These are phyloP conservation scores for Metarhizium guizhouense DNA, from an alignment of 2,329 filamentous ascomycete species.

Conservation along the genomic window DNA sequence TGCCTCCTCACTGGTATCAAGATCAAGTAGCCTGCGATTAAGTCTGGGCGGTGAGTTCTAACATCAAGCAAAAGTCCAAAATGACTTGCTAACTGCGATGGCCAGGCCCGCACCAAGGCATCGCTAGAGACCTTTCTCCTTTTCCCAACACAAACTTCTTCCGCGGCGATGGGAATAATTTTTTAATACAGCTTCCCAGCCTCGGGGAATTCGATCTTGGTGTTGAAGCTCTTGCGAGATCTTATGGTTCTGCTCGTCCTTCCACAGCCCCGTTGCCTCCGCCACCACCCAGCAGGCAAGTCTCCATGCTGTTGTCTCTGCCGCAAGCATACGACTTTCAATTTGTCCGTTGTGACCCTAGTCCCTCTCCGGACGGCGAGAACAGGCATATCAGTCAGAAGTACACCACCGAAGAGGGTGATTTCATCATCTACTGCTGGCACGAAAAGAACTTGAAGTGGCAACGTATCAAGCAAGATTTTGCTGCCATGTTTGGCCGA, in stretches of 20 bases:
- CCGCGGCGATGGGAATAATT: conserved; percentile 6
- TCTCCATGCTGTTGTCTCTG: conserved; percentile 13
- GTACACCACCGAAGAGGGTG: conserved; percentile 34
- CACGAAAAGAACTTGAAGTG: conserved; percentile 34
- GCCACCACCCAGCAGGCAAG: conserved; percentile 15
- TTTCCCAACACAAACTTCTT: conserved; percentile 13
- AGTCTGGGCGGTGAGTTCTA: conserved; percentile 22
- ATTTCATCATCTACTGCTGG: conserved; percentile 34
- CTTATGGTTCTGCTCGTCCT: conserved; percentile 18
- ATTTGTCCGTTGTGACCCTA: conserved; percentile 17
- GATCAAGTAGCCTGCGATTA: conserved; percentile 24
- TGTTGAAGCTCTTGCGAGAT: conserved; percentile 25
- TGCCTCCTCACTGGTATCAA: conserved; percentile 20
- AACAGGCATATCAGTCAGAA: conserved; percentile 33
- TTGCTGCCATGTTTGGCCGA: conserved; percentile 27
- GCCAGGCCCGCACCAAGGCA: conserved; percentile 13
- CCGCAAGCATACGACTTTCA: conserved; percentile 13
- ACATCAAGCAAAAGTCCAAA: neutral
- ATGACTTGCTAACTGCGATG: neutral
- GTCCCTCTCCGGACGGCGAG: conserved; percentile 26
- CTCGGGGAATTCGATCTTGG: conserved; percentile 28
- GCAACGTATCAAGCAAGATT: conserved; percentile 30
- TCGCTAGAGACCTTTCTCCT: conserved; percentile 15
- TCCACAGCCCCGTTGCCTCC: conserved; percentile 16
- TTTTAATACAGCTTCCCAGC: conserved; percentile 22